phyloP scores from a whole-genome alignment of 1,139 yeast genomes.

The Hanseniaspora gamundiae region DNA sequence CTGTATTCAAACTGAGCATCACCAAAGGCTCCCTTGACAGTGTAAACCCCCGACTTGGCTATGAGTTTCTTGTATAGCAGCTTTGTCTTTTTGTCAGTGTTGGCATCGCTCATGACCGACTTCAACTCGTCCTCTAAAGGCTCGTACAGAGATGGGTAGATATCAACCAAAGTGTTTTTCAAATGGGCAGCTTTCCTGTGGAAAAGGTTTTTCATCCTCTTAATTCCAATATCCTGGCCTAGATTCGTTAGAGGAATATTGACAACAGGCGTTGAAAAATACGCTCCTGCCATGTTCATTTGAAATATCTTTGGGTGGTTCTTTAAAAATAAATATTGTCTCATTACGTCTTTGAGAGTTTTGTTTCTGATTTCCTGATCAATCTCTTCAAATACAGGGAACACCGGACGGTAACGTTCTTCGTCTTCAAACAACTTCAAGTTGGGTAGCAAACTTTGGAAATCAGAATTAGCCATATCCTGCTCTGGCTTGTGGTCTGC shows the following conservation, averaged over 20 bases:
- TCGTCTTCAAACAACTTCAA: not conserved
- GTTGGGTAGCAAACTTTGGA: not conserved
- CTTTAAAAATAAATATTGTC: conserved; percentile 14
- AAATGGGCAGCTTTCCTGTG: conserved; percentile 10
- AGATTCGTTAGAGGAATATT: conserved; percentile 16
- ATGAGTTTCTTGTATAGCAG: conserved; percentile 12
- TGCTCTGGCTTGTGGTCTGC: not conserved
- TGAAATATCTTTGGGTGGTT: conserved; percentile 11
- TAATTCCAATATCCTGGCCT: conserved; percentile 15
- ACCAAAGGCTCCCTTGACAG: not conserved
- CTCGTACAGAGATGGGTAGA: conserved; percentile 11
- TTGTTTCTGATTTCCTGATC: not conserved
- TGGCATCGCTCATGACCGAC: conserved; percentile 9
- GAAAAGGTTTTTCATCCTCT: conserved; percentile 13
- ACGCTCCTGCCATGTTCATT: conserved; percentile 10
- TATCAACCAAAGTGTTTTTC: conserved; percentile 10
- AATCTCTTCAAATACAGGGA: not conserved
- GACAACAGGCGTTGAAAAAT: conserved; percentile 12
- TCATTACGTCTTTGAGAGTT: conserved; percentile 8
- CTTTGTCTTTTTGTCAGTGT: conserved; percentile 7
- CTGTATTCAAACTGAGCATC: not conserved
- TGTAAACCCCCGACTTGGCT: not conserved
- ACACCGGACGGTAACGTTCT: not conserved
- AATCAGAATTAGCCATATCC: not conserved
- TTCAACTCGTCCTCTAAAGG: conserved; percentile 9